Conservation (phyloP, 345 rosid genomes). For the Eutrema yunnanense region DNA sequence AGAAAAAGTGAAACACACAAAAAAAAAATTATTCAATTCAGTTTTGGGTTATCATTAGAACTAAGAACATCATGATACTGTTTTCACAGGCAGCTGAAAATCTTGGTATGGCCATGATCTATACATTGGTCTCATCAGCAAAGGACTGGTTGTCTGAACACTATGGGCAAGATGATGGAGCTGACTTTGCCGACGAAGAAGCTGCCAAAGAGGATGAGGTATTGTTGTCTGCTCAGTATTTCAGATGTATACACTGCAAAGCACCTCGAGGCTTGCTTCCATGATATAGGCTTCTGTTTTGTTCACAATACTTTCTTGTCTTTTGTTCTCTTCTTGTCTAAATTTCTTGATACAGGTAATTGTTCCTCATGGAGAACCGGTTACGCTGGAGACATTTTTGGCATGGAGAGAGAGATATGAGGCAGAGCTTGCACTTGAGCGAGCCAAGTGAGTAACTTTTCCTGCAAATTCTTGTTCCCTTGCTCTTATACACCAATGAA, state of each 20-base stretch:
- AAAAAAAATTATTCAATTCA: neutral
- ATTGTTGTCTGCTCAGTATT: slow-evolving; percentile 27
- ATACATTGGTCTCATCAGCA: slow-evolving; percentile 83
- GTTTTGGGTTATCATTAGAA: neutral
- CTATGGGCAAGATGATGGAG: slow-evolving; percentile 52
- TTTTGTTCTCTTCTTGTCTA: slow-evolving; percentile 3
- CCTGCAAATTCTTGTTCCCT: neutral
- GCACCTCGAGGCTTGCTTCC: neutral
- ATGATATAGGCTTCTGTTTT: neutral
- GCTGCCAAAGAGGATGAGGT: slow-evolving; percentile 83
- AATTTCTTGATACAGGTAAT: slow-evolving; percentile 45
- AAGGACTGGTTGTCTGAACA: slow-evolving; percentile 87
- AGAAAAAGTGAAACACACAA: too few species aligned
- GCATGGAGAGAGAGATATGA: slow-evolving; percentile 97
- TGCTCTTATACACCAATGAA: neutral
- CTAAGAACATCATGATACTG: neutral
- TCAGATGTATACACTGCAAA: neutral
- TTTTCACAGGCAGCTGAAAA: slow-evolving; percentile 72
- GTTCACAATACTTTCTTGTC: neutral
- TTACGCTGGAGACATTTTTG: slow-evolving; percentile 82
- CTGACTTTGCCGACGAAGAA: slow-evolving; percentile 39
- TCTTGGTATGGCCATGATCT: slow-evolving; percentile 97
- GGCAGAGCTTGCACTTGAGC: slow-evolving; percentile 94
- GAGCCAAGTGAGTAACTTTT: slow-evolving; percentile 77
- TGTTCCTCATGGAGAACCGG: slow-evolving; percentile 98